phyloP scores from a whole-genome alignment of 805 yeast species.

The Sugiyamaella qingdaonensis region DNA sequence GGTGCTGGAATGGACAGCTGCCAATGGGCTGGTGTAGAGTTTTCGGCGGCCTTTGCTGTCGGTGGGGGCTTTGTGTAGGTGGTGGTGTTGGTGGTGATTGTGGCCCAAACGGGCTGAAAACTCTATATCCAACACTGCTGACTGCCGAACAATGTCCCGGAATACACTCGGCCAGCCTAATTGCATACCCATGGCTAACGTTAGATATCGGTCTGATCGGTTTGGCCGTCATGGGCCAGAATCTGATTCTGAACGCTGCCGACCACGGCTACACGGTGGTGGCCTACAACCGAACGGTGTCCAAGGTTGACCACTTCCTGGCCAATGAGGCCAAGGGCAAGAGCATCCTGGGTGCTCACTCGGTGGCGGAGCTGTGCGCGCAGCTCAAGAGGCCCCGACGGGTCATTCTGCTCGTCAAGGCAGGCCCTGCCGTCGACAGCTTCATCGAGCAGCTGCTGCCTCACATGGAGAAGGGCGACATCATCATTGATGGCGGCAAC shows the following conservation, averaged over 20 bases:
- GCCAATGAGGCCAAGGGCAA: conserved; percentile 94
- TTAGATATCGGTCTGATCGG: conserved; percentile 97
- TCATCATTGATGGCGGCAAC: conserved; percentile 99
- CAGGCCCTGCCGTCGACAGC: conserved; percentile 91
- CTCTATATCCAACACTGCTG: too few species aligned
- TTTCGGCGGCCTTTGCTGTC: too few species aligned
- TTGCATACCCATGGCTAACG: too few species aligned
- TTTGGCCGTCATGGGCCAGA: conserved; percentile 98
- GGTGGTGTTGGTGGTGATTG: too few species aligned
- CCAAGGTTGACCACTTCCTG: conserved; percentile 92
- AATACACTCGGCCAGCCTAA: too few species aligned
- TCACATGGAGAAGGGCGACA: conserved; percentile 91
- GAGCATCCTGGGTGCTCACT: conserved; percentile 91
- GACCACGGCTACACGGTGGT: conserved; percentile 98
- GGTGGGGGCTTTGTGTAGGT: too few species aligned
- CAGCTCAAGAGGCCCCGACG: conserved; percentile 97
- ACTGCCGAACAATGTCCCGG: too few species aligned
- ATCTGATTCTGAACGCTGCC: conserved; percentile 94
- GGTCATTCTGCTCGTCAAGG: conserved; percentile 89
- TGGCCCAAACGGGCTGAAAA: too few species aligned
- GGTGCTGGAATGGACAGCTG: too few species aligned
- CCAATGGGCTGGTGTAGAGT: too few species aligned
- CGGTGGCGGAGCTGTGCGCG: conserved; percentile 79
- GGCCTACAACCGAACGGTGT: conserved; percentile 95
- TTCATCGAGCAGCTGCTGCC: conserved; percentile 87